Base-by-base conservation (phyloP, 805 yeast species). In the Candida ulmi region DNA sequence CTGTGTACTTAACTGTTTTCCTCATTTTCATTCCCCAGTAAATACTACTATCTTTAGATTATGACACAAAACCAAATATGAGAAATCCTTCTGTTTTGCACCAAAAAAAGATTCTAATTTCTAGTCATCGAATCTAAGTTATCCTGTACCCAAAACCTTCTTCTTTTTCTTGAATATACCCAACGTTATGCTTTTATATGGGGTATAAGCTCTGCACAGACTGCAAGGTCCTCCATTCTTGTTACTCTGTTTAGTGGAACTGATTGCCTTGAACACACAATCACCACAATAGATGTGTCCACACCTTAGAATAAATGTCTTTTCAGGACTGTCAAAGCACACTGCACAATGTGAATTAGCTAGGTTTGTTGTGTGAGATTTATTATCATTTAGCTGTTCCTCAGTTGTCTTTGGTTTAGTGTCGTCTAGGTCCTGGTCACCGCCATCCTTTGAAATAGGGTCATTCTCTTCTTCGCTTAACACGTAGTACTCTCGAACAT, bases 281-380 rank as follows among this genome's bases (percentile, higher is more conserved):
- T 68, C 69, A 6, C 69, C 62, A 48, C 83, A 78, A 48, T 69
- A 76, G 3, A 72, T 59, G 52, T 78, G 83, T 0, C 83, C 83
- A 57, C 83, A 78, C 0, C 74, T 71, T 4, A 76, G 63, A 15
- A 71, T 70, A 24, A 68, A 65, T 2, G 80, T 70, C 7, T 60
- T 48, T 13, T 62, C 68, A 3, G 79, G 76, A 5, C 70, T 65
- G 8, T 76, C 82, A 51, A 77, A 69, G 39, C 83, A 78, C 17
- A 78, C 71, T 0, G 80, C 78, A 51, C 83, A 76, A 28, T 41
- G 42, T 18, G 57, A 47, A 23, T 45, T 39, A 35, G 41, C 39
- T 33, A 45, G 11, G 15, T 48, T 51, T 17, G 49, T 40, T 11
- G 33, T 47, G 15, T 36, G 26, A 11, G 33, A 3, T 21, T 46